Base-by-base conservation (phyloP, 257 asterid species). In the Ligustrum vulgare region DNA sequence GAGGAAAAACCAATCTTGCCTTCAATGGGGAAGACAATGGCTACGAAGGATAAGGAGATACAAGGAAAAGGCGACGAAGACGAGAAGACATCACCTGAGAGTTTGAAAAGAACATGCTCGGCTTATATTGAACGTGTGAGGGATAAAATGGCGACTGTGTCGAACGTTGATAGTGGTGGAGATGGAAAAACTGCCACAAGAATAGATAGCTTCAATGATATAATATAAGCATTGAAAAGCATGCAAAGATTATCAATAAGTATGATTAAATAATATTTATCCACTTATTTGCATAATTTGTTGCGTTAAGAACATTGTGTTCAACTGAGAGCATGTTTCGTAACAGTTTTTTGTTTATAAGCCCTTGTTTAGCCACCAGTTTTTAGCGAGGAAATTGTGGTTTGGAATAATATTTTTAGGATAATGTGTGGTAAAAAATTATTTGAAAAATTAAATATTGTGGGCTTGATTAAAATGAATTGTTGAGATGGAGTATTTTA, bases 161-260 rank as follows among this genome's bases (percentile, higher is more conserved):
- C 91, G 2, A 70, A 67, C 22, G 73, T 84, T 72, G 83, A 78
- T 5, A 81, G 33, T 22, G 31, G 32, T 10, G 67, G 10, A 2
- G 32, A 11, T 23, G 80, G 51, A 11, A 82, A 72, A 67, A 43
- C 23, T 20, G 62, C 81, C 2, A 71, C 79, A 18, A 82, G 81
- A 78, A 83, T 82, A 70, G 92, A 89, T n/a, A 89, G 92, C 70
- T 82, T 89, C 56, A 82, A 85, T 72, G 88, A 87, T 69, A 89
- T 28, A 28, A 28, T 28, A 28, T 28, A 74, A 69, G 75, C 81
- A 11, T 47, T 75, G 11, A 75, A 70, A 69, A 78, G 37, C 81
- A 76, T 9, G 83, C 89, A 13, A 85, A 69, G 82, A 78, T 82
- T 16, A 47, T 16, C 58, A 47, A 47, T 47, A 47, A 47, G 58